phyloP scores from a whole-genome alignment of 139 green algal species.

The Zygnema circumcarinatum region DNA sequence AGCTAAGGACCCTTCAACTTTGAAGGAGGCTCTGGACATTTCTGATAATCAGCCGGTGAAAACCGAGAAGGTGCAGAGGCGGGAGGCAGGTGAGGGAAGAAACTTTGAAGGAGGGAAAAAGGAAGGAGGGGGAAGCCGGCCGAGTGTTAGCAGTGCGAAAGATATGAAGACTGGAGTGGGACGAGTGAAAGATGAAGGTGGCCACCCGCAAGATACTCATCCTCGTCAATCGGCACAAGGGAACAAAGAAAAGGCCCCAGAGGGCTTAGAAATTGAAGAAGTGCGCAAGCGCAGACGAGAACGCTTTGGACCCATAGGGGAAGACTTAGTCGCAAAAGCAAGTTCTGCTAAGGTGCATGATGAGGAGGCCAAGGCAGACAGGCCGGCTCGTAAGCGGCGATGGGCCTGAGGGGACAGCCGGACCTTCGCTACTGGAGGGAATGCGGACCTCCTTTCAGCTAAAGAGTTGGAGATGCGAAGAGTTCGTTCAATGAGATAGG shows the following conservation, averaged over 20 bases:
- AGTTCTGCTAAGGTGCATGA: background rate
- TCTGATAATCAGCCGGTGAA: background rate
- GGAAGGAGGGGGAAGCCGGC: background rate
- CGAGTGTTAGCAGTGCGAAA: constrained; percentile 10
- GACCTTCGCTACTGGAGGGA: no score
- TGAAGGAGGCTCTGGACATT: background rate
- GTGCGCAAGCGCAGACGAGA: background rate
- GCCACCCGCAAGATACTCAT: background rate
- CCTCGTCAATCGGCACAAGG: background rate
- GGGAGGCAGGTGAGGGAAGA: constrained; percentile 8
- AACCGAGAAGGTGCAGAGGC: background rate
- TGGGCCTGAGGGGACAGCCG: constrained; percentile 8
- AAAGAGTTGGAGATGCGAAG: no score
- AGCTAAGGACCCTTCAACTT: background rate
- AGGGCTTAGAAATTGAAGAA: background rate
- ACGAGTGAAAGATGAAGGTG: background rate
- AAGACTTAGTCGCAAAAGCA: background rate
- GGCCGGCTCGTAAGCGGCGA: constrained; percentile 7
- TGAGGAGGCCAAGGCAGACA: constrained; percentile 21
- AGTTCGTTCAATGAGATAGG: no score
- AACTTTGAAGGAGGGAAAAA: constrained; percentile 8
- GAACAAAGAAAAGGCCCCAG: background rate
- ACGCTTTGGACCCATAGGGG: background rate
- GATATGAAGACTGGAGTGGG: constrained; percentile 2
- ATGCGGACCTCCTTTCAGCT: no score